These are phyloP conservation scores for Tuber calosporum DNA, from an alignment of 495 filamentous ascomycete species.

Conservation along the genomic window DNA sequence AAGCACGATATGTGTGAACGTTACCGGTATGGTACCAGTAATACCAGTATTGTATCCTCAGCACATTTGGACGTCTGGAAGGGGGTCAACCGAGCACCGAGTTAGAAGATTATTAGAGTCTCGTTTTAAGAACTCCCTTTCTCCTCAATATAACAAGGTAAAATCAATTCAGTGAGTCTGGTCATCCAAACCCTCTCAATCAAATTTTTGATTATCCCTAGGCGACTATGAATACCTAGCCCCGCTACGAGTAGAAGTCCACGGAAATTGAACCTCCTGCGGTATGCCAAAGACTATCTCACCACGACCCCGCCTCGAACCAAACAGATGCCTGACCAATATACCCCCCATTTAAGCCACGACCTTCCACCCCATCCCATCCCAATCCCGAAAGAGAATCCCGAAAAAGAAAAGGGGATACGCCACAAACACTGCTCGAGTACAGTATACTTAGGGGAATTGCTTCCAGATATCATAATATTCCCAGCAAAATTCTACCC, in stretches of 20 bases:
- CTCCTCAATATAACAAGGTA: background rate
- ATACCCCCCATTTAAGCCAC: background rate
- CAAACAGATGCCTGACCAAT: background rate
- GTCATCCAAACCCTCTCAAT: background rate
- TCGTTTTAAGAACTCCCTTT: background rate
- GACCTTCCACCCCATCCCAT: background rate
- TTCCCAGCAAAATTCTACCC: background rate
- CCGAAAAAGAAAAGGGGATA: background rate
- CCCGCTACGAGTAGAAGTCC: too few species aligned
- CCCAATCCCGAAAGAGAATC: background rate
- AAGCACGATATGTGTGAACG: background rate
- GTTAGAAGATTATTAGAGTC: background rate
- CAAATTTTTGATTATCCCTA: background rate
- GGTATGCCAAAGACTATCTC: background rate
- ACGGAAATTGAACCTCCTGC: too few species aligned
- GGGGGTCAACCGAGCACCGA: background rate
- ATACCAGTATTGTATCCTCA: too few species aligned
- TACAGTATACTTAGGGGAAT: background rate
- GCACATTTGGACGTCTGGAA: background rate
- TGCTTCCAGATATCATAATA: background rate
- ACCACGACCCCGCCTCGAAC: background rate
- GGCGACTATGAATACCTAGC: background rate
- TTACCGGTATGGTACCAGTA: too few species aligned
- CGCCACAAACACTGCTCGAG: background rate
- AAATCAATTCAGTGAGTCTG: background rate